Percentiles rank a stretch among this genome's conserved stretches.
Conservation (phyloP, 2,329 filamentous ascomycete genomes). For the Fusarium virguliforme region DNA sequence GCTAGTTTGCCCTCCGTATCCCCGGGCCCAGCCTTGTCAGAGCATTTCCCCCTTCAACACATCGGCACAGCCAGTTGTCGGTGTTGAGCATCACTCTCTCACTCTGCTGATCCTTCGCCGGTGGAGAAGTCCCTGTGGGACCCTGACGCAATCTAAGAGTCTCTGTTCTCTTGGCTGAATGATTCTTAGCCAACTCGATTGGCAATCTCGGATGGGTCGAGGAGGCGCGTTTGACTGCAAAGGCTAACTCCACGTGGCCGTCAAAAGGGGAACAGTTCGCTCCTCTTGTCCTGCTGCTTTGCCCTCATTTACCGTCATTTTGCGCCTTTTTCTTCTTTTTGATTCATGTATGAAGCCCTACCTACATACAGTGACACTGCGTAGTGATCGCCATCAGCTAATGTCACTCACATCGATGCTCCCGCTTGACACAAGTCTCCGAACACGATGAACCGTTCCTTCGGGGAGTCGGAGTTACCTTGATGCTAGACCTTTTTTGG, state of each 20-base stretch:
- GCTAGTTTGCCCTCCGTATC: background rate
- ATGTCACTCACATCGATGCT: background rate
- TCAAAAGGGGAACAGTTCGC: constrained; percentile 12
- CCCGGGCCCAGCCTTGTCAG: background rate
- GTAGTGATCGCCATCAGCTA: background rate
- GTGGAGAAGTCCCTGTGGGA: constrained; percentile 25
- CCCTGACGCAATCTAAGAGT: constrained; percentile 32
- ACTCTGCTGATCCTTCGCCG: constrained; percentile 24
- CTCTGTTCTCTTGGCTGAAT: constrained; percentile 38
- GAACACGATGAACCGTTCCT: background rate
- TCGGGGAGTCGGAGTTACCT: background rate
- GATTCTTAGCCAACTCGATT: constrained; percentile 34
- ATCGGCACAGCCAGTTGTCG: background rate
- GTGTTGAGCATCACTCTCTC: constrained; percentile 3
- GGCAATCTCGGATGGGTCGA: constrained; percentile 28
- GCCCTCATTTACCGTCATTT: background rate
- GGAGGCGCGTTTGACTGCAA: constrained; percentile 3
- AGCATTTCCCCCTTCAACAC: background rate
- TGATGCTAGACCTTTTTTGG: constrained; percentile 3
- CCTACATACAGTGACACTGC: background rate
- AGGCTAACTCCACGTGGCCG: constrained; percentile 21
- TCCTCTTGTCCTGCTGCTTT: background rate
- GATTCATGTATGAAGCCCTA: background rate
- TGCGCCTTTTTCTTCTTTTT: background rate
- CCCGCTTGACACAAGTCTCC: background rate